phyloP scores from a whole-genome alignment of 768 basidiomycete species.

The Boletus reticuloceps region DNA sequence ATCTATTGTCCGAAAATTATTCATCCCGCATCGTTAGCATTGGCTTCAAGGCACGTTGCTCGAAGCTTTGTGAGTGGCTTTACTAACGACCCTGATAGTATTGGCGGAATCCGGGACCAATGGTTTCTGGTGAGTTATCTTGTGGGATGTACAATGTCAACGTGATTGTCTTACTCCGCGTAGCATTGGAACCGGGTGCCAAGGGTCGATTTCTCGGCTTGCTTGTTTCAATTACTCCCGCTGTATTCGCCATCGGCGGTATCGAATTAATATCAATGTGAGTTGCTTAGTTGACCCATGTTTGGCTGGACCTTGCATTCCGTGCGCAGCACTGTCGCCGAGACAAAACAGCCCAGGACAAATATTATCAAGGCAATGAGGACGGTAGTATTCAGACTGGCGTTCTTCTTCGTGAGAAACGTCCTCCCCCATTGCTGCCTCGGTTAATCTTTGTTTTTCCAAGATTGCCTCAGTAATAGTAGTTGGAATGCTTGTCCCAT shows the following conservation, averaged over 20 bases:
- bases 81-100: slow-evolving; percentile 10
- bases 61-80: not conserved
- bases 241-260: slow-evolving; percentile 73
- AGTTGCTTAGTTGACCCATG: slow-evolving; percentile 23
- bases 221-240: slow-evolving; percentile 19
- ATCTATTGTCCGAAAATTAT: slow-evolving; percentile 21
- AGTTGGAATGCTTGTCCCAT: slow-evolving; percentile 78
- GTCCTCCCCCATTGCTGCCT: not conserved
- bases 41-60: slow-evolving; percentile 13
- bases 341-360: slow-evolving; percentile 73
- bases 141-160: not conserved
- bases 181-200: slow-evolving; percentile 22
- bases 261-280: slow-evolving; percentile 74
- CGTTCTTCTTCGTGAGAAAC: slow-evolving; percentile 29
- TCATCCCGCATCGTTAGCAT: slow-evolving; percentile 10
- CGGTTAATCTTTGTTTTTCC: not conserved
- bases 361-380: slow-evolving; percentile 76
- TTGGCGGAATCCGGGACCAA: slow-evolving; percentile 23
- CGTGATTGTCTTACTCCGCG: not conserved
- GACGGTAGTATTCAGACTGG: slow-evolving; percentile 77
- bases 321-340: slow-evolving; percentile 59
- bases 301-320: slow-evolving; percentile 3
- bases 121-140: slow-evolving; percentile 19
- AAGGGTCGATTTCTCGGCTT: slow-evolving; percentile 22
- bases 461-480: slow-evolving; percentile 38